Percentiles rank a stretch among this genome's conserved stretches.
These are phyloP conservation scores for Rhodotorula graminis DNA, from an alignment of 768 basidiomycete genomes.

Conservation along the genomic window DNA sequence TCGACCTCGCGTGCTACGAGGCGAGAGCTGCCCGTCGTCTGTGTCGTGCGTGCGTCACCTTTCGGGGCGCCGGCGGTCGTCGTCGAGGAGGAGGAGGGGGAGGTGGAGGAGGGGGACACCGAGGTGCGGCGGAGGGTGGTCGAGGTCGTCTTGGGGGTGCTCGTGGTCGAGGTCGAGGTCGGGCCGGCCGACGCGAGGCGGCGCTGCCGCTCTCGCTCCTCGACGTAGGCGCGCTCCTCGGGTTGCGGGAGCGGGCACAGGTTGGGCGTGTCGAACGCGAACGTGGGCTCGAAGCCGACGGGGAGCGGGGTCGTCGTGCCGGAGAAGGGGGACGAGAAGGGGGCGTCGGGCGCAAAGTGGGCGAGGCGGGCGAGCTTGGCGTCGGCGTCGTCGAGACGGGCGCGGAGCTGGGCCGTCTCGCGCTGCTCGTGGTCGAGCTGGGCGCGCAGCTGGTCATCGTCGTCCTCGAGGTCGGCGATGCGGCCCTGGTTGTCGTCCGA, in stretches of 20 bases:
- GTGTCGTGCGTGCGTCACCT: background rate
- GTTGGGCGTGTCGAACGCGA: slow-evolving; percentile 30
- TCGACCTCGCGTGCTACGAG: slow-evolving; percentile 42
- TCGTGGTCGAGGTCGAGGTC: background rate
- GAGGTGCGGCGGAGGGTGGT: background rate
- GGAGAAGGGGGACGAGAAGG: slow-evolving; percentile 1
- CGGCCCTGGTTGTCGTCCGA: background rate
- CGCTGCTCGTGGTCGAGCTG: slow-evolving; percentile 32
- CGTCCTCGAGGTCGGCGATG: slow-evolving; percentile 33
- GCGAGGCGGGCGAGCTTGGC: slow-evolving; percentile 6
- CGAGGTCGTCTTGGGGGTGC: too few relatives aligned
- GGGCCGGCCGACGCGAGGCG: background rate
- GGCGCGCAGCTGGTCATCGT: slow-evolving; percentile 28
- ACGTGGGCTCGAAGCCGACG: slow-evolving; percentile 24
- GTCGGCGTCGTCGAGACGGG: slow-evolving; percentile 20
- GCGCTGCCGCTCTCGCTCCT: slow-evolving; percentile 15
- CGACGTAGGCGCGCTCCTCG: slow-evolving; percentile 25
- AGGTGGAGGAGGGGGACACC: too few relatives aligned
- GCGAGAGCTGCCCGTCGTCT: slow-evolving; percentile 23
- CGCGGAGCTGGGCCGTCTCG: slow-evolving; percentile 17
- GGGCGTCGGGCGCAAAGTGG: background rate
- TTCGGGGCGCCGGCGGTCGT: too few relatives aligned
- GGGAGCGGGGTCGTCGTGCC: slow-evolving; percentile 4
- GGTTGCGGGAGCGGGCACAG: slow-evolving; percentile 18
- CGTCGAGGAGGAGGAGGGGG: too few relatives aligned